Evolutionary conservation across 2,329 filamentous ascomycete species (phyloP).

Genomic region (Diplodia scrobiculata): DNA sequence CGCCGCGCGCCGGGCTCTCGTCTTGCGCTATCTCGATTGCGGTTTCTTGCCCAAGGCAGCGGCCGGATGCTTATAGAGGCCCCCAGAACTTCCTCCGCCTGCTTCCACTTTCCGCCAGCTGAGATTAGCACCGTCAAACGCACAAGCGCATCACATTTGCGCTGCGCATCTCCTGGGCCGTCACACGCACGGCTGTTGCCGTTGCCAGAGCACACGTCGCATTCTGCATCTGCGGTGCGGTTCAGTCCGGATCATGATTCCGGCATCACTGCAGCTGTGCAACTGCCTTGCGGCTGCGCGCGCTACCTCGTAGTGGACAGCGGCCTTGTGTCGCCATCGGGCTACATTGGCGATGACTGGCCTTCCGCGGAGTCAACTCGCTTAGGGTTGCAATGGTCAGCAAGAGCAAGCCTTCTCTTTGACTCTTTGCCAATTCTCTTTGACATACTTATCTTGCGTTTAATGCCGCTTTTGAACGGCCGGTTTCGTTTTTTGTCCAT

Average conservation of each 20-base stretch:
- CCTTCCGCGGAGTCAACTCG: background rate
- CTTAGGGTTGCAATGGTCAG: background rate
- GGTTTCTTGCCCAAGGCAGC: conserved; percentile 32
- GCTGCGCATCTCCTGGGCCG: background rate
- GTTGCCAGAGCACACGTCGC: conserved; percentile 17
- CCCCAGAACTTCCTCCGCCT: conserved; percentile 33
- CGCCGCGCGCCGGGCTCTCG: background rate
- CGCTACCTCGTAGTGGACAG: background rate
- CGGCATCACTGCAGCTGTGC: background rate
- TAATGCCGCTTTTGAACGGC: background rate
- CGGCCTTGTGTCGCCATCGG: background rate
- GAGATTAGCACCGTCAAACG: background rate
- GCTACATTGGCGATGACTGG: background rate
- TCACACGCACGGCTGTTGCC: background rate
- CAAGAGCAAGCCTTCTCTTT: background rate
- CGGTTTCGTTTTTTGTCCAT: background rate
- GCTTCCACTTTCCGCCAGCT: background rate
- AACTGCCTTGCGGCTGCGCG: background rate
- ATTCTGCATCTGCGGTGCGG: background rate
- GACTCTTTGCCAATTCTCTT: background rate
- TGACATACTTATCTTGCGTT: background rate
- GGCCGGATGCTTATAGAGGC: conserved; percentile 46
- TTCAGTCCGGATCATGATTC: background rate
- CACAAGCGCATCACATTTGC: background rate
- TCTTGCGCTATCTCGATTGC: background rate